These are phyloP conservation scores for Mortierella sp. DNA, from an alignment of 371 early-diverging fungal species.

Conservation along the genomic window DNA sequence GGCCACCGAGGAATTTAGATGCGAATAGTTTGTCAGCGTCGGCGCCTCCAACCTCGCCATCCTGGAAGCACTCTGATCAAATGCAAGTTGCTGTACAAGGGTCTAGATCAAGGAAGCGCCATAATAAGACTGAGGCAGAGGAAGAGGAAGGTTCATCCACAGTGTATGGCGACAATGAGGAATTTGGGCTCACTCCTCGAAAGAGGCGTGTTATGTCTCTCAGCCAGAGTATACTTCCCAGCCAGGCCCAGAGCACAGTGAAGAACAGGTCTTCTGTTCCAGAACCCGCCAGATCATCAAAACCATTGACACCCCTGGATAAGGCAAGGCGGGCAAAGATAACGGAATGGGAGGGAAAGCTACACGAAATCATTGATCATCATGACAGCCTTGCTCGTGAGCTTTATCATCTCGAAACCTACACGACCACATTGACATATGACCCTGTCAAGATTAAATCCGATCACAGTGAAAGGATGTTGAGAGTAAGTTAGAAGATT, in stretches of 20 bases:
- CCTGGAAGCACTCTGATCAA: constrained; percentile 14
- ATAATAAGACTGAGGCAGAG: constrained; percentile 35
- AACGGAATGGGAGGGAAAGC: constrained; percentile 51
- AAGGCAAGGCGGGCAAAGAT: constrained; percentile 50
- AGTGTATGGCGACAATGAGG: background rate
- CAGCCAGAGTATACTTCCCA: background rate
- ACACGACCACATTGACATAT: constrained; percentile 67
- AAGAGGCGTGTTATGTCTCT: constrained; percentile 28
- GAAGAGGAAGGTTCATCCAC: constrained; percentile 20
- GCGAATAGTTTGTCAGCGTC: constrained; percentile 3
- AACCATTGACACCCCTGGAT: constrained; percentile 57
- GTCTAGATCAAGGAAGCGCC: constrained; percentile 43
- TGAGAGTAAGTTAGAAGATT: constrained; percentile 55
- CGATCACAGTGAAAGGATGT: constrained; percentile 66
- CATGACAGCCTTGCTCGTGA: constrained; percentile 69
- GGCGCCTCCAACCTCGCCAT: constrained; percentile 7
- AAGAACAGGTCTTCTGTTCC: background rate
- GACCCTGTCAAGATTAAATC: constrained; percentile 59
- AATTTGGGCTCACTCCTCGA: constrained; percentile 36
- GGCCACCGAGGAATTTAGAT: constrained; percentile 26
- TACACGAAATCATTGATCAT: constrained; percentile 61
- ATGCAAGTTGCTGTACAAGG: constrained; percentile 2
- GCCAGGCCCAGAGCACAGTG: background rate
- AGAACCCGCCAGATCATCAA: constrained; percentile 7
- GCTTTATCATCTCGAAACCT: constrained; percentile 68